Conservation (phyloP, 2,329 filamentous ascomycete genomes). For the Endothia cerciana region DNA sequence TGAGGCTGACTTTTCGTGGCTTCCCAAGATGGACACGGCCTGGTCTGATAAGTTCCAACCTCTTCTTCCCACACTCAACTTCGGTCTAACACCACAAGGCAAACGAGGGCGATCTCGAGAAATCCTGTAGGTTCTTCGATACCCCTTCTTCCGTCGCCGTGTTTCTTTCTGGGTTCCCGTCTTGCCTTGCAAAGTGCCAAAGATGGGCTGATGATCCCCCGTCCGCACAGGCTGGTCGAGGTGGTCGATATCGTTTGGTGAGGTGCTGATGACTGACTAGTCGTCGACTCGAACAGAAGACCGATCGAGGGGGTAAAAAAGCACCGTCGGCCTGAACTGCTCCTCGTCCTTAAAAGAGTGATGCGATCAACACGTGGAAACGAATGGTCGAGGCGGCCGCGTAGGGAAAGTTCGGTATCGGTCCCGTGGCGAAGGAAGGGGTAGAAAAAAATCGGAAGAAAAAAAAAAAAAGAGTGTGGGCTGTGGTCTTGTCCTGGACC, state of each 20-base stretch:
- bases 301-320: background rate
- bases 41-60: background rate
- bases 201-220: background rate
- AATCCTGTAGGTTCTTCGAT: background rate
- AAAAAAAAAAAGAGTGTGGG: background rate
- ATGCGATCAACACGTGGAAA: conserved; percentile 30
- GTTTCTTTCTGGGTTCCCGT: background rate
- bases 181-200: background rate
- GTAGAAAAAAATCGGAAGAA: background rate
- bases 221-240: background rate
- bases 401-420: background rate
- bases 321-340: background rate
- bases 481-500: conserved; percentile 2
- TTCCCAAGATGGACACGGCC: conserved; percentile 16
- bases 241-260: background rate
- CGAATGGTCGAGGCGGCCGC: conserved; percentile 10
- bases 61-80: background rate
- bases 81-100: background rate
- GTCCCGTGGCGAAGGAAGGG: background rate
- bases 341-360: conserved; percentile 16
- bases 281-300: background rate
- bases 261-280: background rate
- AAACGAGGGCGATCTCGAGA: no score
- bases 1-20: conserved; percentile 18
- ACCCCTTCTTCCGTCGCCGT: background rate